Evolutionary conservation across 805 yeast genomes (phyloP).

Genomic region (Candida taoyuanica): DNA sequence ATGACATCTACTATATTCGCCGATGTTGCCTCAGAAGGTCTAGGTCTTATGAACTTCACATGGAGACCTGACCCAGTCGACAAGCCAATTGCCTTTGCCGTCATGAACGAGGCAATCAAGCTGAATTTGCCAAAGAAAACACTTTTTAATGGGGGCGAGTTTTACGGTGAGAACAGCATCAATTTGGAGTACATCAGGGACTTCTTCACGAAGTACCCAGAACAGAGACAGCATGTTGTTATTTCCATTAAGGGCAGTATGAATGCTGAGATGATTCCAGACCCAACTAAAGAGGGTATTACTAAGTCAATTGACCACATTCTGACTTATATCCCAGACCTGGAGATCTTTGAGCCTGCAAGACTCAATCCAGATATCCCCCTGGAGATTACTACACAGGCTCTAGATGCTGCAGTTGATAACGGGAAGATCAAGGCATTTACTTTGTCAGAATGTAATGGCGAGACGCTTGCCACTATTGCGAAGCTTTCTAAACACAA

Average conservation of each 20-base stretch:
- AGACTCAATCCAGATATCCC: constrained; percentile 59
- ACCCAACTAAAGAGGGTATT: constrained; percentile 45
- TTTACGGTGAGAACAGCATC: constrained; percentile 54
- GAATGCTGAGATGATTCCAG: constrained; percentile 38
- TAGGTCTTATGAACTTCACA: constrained; percentile 81
- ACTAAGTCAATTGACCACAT: constrained; percentile 42
- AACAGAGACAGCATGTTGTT: constrained; percentile 48
- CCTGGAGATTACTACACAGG: constrained; percentile 52
- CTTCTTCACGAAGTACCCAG: constrained; percentile 57
- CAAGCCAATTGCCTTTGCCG: constrained; percentile 46
- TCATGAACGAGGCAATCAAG: constrained; percentile 49
- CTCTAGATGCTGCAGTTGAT: constrained; percentile 54
- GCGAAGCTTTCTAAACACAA: constrained; percentile 43
- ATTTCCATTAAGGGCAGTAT: constrained; percentile 68
- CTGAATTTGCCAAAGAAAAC: constrained; percentile 36
- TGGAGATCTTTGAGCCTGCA: constrained; percentile 67
- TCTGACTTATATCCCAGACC: constrained; percentile 35
- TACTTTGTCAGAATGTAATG: constrained; percentile 70
- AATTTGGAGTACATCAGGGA: constrained; percentile 54
- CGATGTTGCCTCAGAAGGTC: constrained; percentile 38
- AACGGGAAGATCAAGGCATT: constrained; percentile 64
- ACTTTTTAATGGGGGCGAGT: constrained; percentile 72
- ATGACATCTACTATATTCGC: constrained; percentile 5
- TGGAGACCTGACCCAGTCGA: constrained; percentile 59
- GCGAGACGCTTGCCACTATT: constrained; percentile 57